Percentiles rank a stretch among this genome's conserved stretches.
Conservation (phyloP, 495 filamentous ascomycete species). For the Trichoderma orchidacearum region DNA sequence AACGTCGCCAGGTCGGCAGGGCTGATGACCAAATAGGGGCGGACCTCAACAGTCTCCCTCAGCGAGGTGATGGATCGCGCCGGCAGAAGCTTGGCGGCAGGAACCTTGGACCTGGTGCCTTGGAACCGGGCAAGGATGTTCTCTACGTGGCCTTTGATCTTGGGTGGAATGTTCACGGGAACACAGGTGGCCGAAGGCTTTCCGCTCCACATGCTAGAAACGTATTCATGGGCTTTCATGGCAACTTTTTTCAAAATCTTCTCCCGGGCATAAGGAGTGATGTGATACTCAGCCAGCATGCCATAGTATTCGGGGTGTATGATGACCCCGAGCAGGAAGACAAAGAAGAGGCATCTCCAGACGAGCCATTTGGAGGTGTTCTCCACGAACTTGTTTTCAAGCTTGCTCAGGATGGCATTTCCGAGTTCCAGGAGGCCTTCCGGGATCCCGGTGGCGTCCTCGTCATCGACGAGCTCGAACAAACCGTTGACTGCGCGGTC, state of each 20-base stretch:
- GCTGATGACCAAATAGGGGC: conserved; percentile 58
- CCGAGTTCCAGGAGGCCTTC: conserved; percentile 70
- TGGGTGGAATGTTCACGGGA: conserved; percentile 44
- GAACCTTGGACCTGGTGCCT: conserved; percentile 31
- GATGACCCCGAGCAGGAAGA: conserved; percentile 70
- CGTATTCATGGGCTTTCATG: conserved; percentile 59
- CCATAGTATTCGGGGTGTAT: conserved; percentile 84
- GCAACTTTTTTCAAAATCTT: conserved; percentile 79
- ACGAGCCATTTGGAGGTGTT: conserved; percentile 68
- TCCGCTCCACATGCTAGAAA: conserved; percentile 47
- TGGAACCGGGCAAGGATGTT: conserved; percentile 59
- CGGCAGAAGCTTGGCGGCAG: conserved; percentile 48
- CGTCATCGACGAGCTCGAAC: conserved; percentile 75
- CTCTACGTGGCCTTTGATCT: conserved; percentile 61
- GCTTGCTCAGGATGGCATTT: conserved; percentile 63
- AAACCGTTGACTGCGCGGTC: conserved; percentile 64
- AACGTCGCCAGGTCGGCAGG: conserved; percentile 60
- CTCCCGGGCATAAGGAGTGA: conserved; percentile 77
- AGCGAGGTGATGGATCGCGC: conserved; percentile 56
- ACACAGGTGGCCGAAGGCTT: conserved; percentile 22
- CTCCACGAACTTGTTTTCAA: conserved; percentile 57
- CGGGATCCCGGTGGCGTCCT: conserved; percentile 69
- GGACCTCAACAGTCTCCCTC: conserved; percentile 54
- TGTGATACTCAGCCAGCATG: conserved; percentile 81
- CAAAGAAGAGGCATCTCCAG: conserved; percentile 83